Evolutionary conservation across 495 filamentous ascomycete species (phyloP), one percentile per base, ranked within the genome.

Genomic region (Aspergillus nanangensis): DNA sequence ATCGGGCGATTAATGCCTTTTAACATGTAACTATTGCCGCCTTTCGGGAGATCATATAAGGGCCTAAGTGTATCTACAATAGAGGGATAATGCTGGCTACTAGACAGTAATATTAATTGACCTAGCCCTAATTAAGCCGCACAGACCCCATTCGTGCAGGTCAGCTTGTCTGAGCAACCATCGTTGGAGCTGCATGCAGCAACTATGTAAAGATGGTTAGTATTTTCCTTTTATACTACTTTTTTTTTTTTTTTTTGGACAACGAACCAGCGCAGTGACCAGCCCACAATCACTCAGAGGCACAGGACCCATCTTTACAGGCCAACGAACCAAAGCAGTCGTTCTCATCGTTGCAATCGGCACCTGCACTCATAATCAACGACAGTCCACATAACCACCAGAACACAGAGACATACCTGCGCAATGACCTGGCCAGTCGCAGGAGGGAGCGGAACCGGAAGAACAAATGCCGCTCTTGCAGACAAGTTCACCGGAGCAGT

Each of bases 401-500:
- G 25, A 29, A 29, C 11, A 11, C 11, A 5, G 5, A 5, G 11
- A 19, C 23, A 15, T 23, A 45, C 42, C 42, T 3, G n/a, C 44
- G 21, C 44, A 46, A 14, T 46, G 44, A 1, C 32, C 44, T 23
- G 21, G 21, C 44, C 44, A 46, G 3, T 32, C 25, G 24, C 44
- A 46, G 4, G 23, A n/a, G 7, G 9, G 3, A 5, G 25, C 5
- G 5, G 7, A 5, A 5, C 11, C 25, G 25, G 25, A 29, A 5
- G 45, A 29, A 43, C 57, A 60, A 14, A 34, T 38, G 0, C 53
- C 53, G 17, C 27, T 38, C 8, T 10, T 47, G 34, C 57, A 60
- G 27, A 39, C 40, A 11, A 57, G 34, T 2, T 45, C 40, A 40
- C 50, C 57, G 9, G 57, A 57, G 33, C 57, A 60, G 7, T 60